phyloP scores from a whole-genome alignment of 257 asterid genomes.

The Buddleja alternifolia region DNA sequence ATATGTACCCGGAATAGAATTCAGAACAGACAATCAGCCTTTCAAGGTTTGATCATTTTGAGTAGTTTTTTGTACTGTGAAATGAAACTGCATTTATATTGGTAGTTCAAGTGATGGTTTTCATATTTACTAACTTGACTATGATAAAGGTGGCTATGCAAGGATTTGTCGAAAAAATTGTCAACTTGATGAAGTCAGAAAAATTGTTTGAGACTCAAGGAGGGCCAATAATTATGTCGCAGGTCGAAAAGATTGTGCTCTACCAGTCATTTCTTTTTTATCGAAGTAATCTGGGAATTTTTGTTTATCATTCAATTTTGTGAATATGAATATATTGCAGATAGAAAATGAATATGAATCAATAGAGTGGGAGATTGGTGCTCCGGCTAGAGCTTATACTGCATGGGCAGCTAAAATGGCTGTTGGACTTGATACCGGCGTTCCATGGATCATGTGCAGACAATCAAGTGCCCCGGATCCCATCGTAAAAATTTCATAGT shows the following conservation, averaged over 20 bases:
- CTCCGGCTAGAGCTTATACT: conserved; percentile 87
- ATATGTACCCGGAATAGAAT: conserved; percentile 82
- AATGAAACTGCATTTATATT: conserved; percentile 24
- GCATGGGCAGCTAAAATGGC: conserved; percentile 97
- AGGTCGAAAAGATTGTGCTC: conserved; percentile 46
- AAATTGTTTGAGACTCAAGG: conserved; percentile 84
- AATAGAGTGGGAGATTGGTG: conserved; percentile 83
- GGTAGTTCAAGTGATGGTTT: no score
- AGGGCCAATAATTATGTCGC: conserved; percentile 90
- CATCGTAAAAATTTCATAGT: conserved; percentile 46
- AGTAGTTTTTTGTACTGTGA: no score
- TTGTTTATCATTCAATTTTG: no score
- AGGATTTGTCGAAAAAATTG: conserved; percentile 68
- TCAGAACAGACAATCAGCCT: conserved; percentile 86
- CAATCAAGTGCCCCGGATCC: conserved; percentile 94
- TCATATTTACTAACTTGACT: no score
- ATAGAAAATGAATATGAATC: conserved; percentile 97
- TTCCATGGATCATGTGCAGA: conserved; percentile 98
- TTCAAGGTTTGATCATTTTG: conserved; percentile 68
- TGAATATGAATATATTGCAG: conserved; percentile 45
- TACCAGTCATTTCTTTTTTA: background rate
- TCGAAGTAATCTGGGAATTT: background rate
- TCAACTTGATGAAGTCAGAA: conserved; percentile 77
- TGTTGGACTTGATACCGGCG: conserved; percentile 77
- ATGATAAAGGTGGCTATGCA: conserved; percentile 68